A percentile compares a stretch with the other conserved stretches of the same genome.
Evolutionary conservation across 2,329 filamentous ascomycete species (phyloP).

Genomic region (Botryotinia calthae): DNA sequence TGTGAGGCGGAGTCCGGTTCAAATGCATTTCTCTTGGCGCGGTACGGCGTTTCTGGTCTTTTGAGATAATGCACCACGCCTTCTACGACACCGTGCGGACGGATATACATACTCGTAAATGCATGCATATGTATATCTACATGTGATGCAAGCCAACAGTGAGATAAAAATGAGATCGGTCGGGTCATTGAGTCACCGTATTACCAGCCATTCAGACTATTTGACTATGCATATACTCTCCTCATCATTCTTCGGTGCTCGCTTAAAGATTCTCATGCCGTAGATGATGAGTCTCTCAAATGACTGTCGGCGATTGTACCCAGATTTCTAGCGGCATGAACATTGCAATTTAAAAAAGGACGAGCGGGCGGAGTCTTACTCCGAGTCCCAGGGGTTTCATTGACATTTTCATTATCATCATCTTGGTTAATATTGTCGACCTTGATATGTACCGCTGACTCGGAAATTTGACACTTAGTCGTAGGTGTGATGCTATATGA

Average conservation of each 20-base stretch:
- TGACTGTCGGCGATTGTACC: neutral
- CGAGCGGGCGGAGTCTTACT: neutral
- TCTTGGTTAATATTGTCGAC: neutral
- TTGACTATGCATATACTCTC: neutral
- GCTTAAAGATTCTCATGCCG: neutral
- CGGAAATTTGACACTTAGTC: neutral
- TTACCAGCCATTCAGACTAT: neutral
- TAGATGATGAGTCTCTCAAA: neutral
- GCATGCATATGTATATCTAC: neutral
- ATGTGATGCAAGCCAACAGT: neutral
- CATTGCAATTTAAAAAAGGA: slow-evolving; percentile 5
- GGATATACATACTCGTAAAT: neutral
- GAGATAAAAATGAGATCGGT: neutral
- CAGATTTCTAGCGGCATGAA: neutral
- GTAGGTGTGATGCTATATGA: neutral
- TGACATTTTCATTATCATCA: neutral
- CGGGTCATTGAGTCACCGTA: neutral
- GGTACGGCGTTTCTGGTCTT: neutral
- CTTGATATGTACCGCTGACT: neutral
- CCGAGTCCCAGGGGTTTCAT: neutral
- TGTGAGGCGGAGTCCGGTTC: neutral
- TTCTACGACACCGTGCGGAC: neutral
- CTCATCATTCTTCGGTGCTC: neutral
- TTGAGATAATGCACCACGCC: neutral
- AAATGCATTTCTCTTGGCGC: neutral